These are phyloP conservation scores for Fallopia convolvulus DNA, from an alignment of 148 eudicot genomes.

Conservation along the genomic window DNA sequence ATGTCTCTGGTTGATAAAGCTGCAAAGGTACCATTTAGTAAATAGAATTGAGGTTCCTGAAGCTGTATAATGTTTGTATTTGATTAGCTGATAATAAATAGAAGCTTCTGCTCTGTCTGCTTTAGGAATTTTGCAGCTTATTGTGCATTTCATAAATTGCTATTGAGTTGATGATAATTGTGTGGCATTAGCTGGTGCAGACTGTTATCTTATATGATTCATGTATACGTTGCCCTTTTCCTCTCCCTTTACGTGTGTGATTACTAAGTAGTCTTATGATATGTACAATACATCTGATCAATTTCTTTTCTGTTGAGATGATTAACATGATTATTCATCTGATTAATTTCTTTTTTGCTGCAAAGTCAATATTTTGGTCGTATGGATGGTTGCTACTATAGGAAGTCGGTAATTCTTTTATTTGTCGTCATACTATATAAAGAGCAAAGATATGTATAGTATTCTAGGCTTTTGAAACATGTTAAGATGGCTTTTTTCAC, in stretches of 20 bases:
- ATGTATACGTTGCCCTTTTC: background rate
- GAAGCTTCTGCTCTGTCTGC: background rate
- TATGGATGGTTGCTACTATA: background rate
- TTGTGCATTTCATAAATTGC: background rate
- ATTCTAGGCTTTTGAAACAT: background rate
- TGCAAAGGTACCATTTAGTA: background rate
- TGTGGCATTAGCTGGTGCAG: background rate
- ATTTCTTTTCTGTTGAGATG: too few species aligned
- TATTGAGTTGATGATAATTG: too few species aligned
- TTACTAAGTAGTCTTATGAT: too few species aligned
- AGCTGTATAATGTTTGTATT: too few species aligned
- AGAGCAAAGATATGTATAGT: background rate
- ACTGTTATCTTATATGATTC: background rate
- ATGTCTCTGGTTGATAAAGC: background rate
- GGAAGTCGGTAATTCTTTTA: too few species aligned
- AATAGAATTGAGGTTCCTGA: too few species aligned
- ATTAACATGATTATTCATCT: background rate
- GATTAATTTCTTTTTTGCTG: background rate
- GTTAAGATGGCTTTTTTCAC: background rate
- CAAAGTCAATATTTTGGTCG: background rate
- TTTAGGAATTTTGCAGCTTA: background rate
- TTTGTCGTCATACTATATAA: background rate
- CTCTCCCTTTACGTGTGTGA: too few species aligned
- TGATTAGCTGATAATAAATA: background rate
- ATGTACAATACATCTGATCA: too few species aligned